Base-by-base conservation (phyloP, 352 stramenopile species). In the Globisporangium canariense region DNA sequence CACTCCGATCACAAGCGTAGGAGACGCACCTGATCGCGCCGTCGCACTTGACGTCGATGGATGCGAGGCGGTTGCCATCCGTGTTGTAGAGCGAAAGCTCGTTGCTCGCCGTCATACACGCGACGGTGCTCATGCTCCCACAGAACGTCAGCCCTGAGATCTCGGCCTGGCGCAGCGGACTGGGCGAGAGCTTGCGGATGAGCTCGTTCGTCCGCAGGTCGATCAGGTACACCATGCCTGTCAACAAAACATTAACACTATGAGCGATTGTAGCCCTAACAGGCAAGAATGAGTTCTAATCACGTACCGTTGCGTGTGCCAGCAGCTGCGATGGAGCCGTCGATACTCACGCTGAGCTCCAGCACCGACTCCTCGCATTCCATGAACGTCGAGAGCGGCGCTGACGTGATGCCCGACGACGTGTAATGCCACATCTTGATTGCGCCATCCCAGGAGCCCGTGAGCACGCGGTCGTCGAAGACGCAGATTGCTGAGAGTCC, bases 381-480 rank as follows among this genome's bases (percentile, higher is more conserved):
- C 77, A 89, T 90, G 62, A 87, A 93, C 1, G 75, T 80, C 62
- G 71, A 78, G 18, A 93, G 57, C 14, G 86, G 86, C 3, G 75
- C 79, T 10, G 76, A 75, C 4, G 83, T 79, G 53, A 95, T 84
- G 0, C 83, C 83, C 5, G 82, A 84, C 1, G 80, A 63, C 16
- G 84, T 86, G 68, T 83, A 91, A 41, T 91, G 84, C 84, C 84
- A 93, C 67, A 88, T 71, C 70, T 91, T 94, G 53, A 94, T 78
- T 1, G 84, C 89, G 0, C 80, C 80, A 65, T 94, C 86, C 78
- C 69, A 90, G 6, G 86, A 93, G 43, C 80, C 83, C 11, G 83
- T 89, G 25, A 94, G 58, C 22, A 91, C 63, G 14, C 81, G 82
- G 40, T 93, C 84, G 41, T 95, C 83, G 49, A 83, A 81, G 9